phyloP scores from a whole-genome alignment of 2,329 filamentous ascomycete genomes.

The Trichoderma citrinoviride region DNA sequence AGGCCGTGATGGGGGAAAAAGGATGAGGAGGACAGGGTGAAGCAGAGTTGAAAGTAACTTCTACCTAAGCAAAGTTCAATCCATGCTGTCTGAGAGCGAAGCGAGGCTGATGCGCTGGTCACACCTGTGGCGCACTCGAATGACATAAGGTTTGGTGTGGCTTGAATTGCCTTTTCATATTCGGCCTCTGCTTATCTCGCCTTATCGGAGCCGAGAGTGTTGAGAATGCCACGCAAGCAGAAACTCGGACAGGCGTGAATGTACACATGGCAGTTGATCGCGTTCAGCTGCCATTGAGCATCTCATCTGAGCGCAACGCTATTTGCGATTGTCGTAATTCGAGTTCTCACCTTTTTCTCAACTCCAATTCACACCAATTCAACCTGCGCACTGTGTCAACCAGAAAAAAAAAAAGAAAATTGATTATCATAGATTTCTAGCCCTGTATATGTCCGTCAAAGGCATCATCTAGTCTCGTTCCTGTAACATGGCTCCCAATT shows the following conservation, averaged over 20 bases:
- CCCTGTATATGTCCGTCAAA: conserved; percentile 11
- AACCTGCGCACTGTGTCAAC: background rate
- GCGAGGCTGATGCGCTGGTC: conserved; percentile 15
- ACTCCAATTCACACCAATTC: background rate
- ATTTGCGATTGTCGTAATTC: background rate
- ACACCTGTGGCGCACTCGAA: background rate
- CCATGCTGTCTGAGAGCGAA: background rate
- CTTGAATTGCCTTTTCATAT: background rate
- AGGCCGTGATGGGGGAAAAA: background rate
- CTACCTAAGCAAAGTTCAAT: too few species aligned
- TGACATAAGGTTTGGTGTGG: background rate
- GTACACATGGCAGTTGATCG: background rate
- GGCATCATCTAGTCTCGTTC: conserved; percentile 15
- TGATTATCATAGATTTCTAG: conserved; percentile 21
- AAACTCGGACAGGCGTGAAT: background rate
- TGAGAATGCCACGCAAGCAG: conserved; percentile 21
- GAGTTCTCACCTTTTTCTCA: too few species aligned
- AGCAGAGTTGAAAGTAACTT: background rate
- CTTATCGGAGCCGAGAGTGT: conserved; percentile 7
- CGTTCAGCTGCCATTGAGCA: background rate
- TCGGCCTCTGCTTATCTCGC: background rate
- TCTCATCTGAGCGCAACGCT: background rate
- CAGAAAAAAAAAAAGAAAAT: conserved; percentile 2
- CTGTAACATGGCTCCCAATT: conserved; percentile 9
- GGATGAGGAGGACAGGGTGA: background rate